A percentile compares a stretch with the other conserved stretches of the same genome.
phyloP scores from a whole-genome alignment of 768 basidiomycete genomes.

The Termitomyces sp. region DNA sequence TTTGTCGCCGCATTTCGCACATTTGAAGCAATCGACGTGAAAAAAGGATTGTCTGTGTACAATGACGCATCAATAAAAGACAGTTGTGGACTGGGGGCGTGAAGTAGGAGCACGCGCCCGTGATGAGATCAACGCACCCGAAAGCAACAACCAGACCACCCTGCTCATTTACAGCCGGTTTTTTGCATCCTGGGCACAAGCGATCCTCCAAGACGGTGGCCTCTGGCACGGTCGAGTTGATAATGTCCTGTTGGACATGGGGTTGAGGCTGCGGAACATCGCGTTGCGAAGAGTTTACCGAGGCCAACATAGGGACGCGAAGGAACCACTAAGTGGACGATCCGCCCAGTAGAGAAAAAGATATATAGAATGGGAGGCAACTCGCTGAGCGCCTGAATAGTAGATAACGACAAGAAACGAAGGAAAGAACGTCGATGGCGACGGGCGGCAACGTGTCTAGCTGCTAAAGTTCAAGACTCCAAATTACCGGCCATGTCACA shows the following conservation, averaged over 20 bases:
- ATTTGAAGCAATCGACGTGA: constrained; percentile 94
- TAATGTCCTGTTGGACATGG: constrained; percentile 26
- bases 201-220: constrained; percentile 47
- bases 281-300: constrained; percentile 25
- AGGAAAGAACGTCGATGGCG: constrained; percentile 18
- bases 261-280: constrained; percentile 27
- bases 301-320: constrained; percentile 21
- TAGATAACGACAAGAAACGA: constrained; percentile 17
- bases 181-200: constrained; percentile 80
- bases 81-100: background rate
- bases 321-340: constrained; percentile 4
- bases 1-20: constrained; percentile 90
- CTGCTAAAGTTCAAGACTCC: background rate
- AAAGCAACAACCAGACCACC: constrained; percentile 94
- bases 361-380: constrained; percentile 17
- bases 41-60: constrained; percentile 84
- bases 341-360: constrained; percentile 16
- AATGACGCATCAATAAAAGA: constrained; percentile 4
- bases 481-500: constrained; percentile 14
- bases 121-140: constrained; percentile 59
- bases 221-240: constrained; percentile 21
- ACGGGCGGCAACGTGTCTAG: constrained; percentile 18
- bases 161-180: constrained; percentile 74
- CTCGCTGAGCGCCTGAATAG: constrained; percentile 28
- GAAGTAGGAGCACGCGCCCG: constrained; percentile 1